Evolutionary conservation across 768 basidiomycete genomes (phyloP), one percentile per base, ranked within the genome.

Genomic region (Lentinus brumalis): DNA sequence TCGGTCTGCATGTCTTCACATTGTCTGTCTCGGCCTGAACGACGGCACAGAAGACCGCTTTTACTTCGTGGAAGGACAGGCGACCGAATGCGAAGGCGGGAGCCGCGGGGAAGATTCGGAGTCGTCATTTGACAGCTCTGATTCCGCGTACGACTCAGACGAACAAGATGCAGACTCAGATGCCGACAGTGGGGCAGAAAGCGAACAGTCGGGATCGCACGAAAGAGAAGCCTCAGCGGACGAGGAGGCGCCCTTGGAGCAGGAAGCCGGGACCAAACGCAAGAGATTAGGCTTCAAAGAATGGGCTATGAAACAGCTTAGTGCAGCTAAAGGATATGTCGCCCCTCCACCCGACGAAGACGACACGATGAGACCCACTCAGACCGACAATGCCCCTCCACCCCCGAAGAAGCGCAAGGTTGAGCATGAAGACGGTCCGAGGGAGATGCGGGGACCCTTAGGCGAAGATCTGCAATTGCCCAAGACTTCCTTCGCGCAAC

Each of bases 281-380:
- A 85, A 79, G 61, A 70, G 71, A 31, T 67, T 76, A 4, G 83
- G 84, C 7, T 98, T 97, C 83, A 97, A 97, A 71, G 80, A 87
- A 42, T 97, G 96, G 96, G 96, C 95, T 0, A 70, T 87, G 62
- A 83, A 88, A 56, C 94, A 97, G 70, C 80, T 92, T 53, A 86
- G 78, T 53, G 69, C 66, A 4, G 81, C 75, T 18, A 84, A 84
- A 65, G 73, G 71, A 42, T 78, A 82, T 49, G 68, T 75, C 9
- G 71, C 73, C 10, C 71, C 74, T 2, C 57, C 56, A 6, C 50
- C 57, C 29, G 52, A 52, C 9, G 50, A 61, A 9, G 49, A 49
- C 30, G n/a, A 15, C 38, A 41, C 42, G 30, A 15, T 14, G 55
- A 16, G 39, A 1, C 55, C 59, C 21, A 26, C 30, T 0, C 21